Conservation (phyloP, 257 asterid genomes). For the Salvia miltiorrhiza region DNA sequence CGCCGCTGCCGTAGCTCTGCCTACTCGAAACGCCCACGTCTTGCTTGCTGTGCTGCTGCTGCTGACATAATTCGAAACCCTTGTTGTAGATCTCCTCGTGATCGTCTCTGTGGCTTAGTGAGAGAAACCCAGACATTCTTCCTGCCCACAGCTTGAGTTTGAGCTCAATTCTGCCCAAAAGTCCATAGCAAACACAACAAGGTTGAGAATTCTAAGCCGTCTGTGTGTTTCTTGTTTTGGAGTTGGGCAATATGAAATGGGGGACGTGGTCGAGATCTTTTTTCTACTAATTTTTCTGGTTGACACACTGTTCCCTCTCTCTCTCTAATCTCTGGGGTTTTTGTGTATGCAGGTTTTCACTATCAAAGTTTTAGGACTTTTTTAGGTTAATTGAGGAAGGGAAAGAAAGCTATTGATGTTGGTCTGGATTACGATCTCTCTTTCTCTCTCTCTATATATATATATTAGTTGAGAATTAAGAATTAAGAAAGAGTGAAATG, state of each 20-base stretch:
- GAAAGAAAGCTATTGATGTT: neutral
- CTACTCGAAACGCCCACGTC: constrained; percentile 42
- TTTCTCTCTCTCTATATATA: too few relatives aligned
- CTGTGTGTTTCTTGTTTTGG: neutral
- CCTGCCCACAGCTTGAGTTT: too few relatives aligned
- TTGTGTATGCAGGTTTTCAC: constrained; percentile 32
- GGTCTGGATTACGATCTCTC: neutral
- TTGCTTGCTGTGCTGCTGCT: constrained; percentile 44
- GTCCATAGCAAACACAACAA: constrained; percentile 40
- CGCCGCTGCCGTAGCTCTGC: constrained; percentile 5
- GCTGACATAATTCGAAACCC: constrained; percentile 92
- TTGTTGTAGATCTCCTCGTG: constrained; percentile 69
- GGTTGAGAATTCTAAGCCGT: neutral
- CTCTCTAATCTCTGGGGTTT: constrained; percentile 24
- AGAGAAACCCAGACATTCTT: too few relatives aligned
- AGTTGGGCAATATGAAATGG: neutral
- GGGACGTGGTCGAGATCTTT: neutral
- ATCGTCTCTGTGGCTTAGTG: too few relatives aligned
- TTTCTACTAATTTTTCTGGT: constrained; percentile 9
- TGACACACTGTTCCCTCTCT: constrained; percentile 23
- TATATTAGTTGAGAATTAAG: too few relatives aligned
- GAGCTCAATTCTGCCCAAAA: constrained; percentile 17
- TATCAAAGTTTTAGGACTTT: constrained; percentile 32
- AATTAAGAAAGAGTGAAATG: neutral
- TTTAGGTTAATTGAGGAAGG: constrained; percentile 33